A percentile compares a stretch with the other conserved stretches of the same genome.
These are phyloP conservation scores for Xylariaceae sp. DNA, from an alignment of 2,329 filamentous ascomycete genomes.

Conservation along the genomic window DNA sequence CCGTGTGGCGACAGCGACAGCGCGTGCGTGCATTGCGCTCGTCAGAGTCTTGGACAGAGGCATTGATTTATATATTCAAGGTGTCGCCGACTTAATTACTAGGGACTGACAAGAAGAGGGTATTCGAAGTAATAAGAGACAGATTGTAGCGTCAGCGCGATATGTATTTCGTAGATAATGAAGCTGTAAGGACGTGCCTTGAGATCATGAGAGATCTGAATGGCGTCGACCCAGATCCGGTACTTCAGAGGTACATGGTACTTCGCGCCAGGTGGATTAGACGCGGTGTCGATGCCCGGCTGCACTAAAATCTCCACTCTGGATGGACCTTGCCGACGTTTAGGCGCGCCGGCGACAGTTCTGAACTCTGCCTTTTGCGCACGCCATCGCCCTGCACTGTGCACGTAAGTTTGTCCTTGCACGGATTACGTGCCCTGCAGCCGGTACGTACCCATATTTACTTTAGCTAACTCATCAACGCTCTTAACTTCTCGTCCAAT, in stretches of 20 bases:
- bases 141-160: neutral
- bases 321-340: too few relatives aligned
- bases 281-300: too few relatives aligned
- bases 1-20: neutral
- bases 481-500: too few relatives aligned
- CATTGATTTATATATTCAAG: slow-evolving; percentile 21
- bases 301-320: neutral
- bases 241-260: neutral
- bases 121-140: neutral
- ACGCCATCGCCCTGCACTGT: too few relatives aligned
- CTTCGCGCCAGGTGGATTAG: too few relatives aligned
- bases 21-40: slow-evolving; percentile 22
- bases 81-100: neutral
- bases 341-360: too few relatives aligned
- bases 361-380: too few relatives aligned
- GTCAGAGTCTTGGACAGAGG: slow-evolving; percentile 19
- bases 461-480: too few relatives aligned
- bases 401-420: too few relatives aligned
- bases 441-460: too few relatives aligned
- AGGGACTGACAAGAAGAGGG: neutral
- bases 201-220: neutral
- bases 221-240: neutral
- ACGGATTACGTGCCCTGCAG: too few relatives aligned
- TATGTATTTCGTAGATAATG: neutral
- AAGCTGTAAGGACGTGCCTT: neutral